Evolutionary conservation across 495 filamentous ascomycete species (phyloP).

Genomic region (Neurospora pannonica): DNA sequence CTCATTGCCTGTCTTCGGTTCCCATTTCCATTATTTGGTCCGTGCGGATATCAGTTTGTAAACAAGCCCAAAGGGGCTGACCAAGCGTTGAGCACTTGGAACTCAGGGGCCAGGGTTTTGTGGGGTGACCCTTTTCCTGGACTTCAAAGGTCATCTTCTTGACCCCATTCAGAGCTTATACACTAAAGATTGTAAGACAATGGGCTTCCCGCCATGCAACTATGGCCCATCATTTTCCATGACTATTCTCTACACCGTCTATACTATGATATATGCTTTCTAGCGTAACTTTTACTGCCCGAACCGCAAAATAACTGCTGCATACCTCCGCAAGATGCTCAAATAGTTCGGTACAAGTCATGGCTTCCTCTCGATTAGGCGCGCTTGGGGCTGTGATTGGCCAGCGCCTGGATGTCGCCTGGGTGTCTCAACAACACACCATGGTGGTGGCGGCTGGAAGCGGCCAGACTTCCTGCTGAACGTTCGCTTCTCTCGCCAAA

Average conservation of each 20-base stretch:
- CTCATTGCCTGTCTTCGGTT: background rate
- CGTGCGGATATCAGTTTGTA: background rate
- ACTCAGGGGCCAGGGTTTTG: background rate
- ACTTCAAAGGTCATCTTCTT: background rate
- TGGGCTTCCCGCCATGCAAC: background rate
- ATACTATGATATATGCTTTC: background rate
- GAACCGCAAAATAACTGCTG: background rate
- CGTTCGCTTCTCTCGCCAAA: background rate
- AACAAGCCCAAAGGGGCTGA: background rate
- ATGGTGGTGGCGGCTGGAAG: background rate
- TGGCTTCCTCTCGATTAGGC: background rate
- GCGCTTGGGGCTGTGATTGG: background rate
- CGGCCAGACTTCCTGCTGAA: background rate
- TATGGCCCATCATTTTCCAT: background rate
- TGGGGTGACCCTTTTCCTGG: background rate
- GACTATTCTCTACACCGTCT: background rate
- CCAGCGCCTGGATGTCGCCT: background rate
- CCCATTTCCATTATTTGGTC: background rate
- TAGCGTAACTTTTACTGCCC: background rate
- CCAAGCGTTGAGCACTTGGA: background rate
- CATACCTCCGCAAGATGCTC: background rate
- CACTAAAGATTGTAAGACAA: background rate
- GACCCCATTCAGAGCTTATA: background rate
- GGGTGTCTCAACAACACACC: background rate
- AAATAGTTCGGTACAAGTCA: background rate